phyloP scores from a whole-genome alignment of 78 protist species.

The Neovahlkampfia damariscottae region DNA sequence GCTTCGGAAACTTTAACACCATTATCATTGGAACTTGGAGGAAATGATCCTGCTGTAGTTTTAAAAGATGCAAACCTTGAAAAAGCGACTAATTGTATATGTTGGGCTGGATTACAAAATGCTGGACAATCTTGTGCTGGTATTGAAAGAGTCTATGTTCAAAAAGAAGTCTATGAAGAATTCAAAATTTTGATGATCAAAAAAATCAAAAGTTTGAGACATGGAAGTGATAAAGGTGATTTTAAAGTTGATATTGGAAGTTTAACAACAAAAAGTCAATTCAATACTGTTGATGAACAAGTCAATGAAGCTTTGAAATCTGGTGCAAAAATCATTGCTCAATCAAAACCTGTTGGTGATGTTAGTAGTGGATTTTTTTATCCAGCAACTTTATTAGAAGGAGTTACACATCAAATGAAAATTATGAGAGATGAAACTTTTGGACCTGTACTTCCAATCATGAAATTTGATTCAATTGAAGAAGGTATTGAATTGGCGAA shows the following conservation, averaged over 20 bases:
- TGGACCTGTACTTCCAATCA: conserved; percentile 33
- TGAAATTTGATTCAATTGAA: not conserved
- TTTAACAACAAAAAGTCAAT: not conserved
- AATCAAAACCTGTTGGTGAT: not conserved
- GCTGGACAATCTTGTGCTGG: conserved; percentile 32
- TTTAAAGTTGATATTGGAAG: not conserved
- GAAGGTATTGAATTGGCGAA: conserved; percentile 18
- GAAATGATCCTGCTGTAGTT: conserved; percentile 29
- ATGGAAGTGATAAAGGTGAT: not conserved
- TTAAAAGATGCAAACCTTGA: conserved; percentile 29
- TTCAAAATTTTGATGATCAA: not conserved
- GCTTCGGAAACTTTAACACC: conserved; percentile 21
- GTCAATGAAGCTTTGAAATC: not conserved
- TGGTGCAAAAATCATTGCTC: conserved; percentile 15
- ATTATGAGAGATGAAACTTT: conserved; percentile 23
- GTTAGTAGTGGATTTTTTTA: not conserved
- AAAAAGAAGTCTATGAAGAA: not conserved
- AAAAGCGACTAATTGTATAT: not conserved
- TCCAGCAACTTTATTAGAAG: conserved; percentile 28
- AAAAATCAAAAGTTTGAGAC: not conserved
- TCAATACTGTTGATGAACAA: not conserved
- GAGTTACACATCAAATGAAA: not conserved
- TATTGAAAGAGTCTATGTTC: conserved; percentile 27
- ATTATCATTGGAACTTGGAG: conserved; percentile 31
- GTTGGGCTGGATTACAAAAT: conserved; percentile 20